Evolutionary conservation across 176 grass and related monocot genomes (phyloP).

Genomic region (Hsuehochloa calcarea): DNA sequence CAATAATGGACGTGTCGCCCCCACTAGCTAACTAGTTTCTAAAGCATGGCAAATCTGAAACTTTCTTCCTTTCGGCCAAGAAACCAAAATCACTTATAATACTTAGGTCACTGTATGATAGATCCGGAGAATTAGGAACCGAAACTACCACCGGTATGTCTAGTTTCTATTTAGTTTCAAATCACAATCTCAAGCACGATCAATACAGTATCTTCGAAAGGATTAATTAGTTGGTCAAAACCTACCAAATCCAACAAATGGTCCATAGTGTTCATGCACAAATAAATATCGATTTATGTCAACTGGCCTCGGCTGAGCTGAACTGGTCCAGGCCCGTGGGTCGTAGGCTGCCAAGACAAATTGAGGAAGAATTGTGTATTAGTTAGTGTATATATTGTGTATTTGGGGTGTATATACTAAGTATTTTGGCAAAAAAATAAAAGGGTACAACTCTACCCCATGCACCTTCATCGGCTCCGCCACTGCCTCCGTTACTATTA

Average conservation of each 20-base stretch:
- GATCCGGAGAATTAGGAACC: not conserved
- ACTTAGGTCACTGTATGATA: not conserved
- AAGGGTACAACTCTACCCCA: no score
- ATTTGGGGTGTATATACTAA: no score
- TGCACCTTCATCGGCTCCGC: no score
- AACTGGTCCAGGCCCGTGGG: not conserved
- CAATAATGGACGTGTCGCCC: constrained; percentile 2
- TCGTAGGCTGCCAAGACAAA: no score
- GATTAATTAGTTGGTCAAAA: not conserved
- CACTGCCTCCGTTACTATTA: not conserved
- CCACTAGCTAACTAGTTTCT: not conserved
- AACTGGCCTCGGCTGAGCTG: not conserved
- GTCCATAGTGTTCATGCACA: not conserved
- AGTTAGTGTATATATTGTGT: no score
- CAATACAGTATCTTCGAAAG: not conserved
- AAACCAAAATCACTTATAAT: not conserved
- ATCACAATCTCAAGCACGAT: not conserved
- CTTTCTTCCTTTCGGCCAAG: not conserved
- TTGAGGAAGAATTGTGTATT: no score
- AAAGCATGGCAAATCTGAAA: not conserved
- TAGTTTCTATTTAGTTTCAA: not conserved
- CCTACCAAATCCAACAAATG: constrained; percentile 8
- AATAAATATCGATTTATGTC: constrained; percentile 27
- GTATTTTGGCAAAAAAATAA: no score
- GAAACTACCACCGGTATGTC: not conserved